These are phyloP conservation scores for Pyrus bretschneideri DNA, from an alignment of 306 rosid genomes.

Conservation along the genomic window DNA sequence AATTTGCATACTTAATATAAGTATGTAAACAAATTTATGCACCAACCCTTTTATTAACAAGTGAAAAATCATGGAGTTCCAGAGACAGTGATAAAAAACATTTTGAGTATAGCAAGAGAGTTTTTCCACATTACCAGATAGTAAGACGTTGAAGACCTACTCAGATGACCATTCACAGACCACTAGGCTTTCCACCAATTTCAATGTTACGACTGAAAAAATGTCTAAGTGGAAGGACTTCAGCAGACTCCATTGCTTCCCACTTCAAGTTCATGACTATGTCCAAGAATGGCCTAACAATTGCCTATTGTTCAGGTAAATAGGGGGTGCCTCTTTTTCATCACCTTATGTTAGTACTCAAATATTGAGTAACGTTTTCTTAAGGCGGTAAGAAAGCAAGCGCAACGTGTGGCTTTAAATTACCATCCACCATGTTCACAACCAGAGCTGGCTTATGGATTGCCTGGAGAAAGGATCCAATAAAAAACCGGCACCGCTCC, in stretches of 20 bases:
- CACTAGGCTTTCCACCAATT: constrained; percentile 46
- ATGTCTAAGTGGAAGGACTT: constrained; percentile 45
- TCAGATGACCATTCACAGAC: constrained; percentile 40
- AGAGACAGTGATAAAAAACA: constrained; percentile 5
- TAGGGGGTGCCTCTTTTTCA: neutral
- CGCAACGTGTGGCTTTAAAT: constrained; percentile 51
- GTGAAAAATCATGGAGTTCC: constrained; percentile 39
- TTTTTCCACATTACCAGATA: constrained; percentile 38
- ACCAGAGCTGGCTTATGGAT: constrained; percentile 48
- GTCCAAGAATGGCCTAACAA: constrained; percentile 43
- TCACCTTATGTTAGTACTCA: neutral
- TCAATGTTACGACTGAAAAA: constrained; percentile 40
- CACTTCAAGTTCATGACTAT: constrained; percentile 28
- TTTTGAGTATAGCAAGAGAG: constrained; percentile 20
- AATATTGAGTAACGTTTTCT: too few relatives aligned
- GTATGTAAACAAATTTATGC: neutral
- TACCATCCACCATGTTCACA: constrained; percentile 48
- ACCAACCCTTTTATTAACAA: constrained; percentile 2
- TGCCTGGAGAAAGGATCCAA: constrained; percentile 39
- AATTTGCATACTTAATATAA: neutral
- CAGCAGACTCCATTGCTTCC: constrained; percentile 39
- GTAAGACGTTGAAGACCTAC: constrained; percentile 40
- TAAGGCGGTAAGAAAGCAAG: constrained; percentile 27
- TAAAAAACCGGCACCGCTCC: too few relatives aligned
- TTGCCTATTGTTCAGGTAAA: constrained; percentile 36